Base-by-base conservation (phyloP, 2,329 filamentous ascomycete genomes). In the Herpomyces periplanetae region DNA sequence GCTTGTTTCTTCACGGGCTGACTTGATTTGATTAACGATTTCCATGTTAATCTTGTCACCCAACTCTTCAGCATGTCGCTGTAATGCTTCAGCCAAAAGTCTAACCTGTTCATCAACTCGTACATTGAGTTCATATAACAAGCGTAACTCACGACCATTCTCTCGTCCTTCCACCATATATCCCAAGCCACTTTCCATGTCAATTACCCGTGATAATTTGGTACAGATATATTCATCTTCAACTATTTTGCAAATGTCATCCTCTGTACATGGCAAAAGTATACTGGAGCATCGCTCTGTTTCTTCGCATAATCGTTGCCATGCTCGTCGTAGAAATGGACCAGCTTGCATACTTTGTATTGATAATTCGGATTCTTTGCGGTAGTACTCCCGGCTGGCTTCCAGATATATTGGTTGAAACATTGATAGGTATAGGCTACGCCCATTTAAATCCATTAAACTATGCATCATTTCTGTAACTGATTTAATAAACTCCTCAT, bases 121-220 rank as follows among this genome's bases (percentile, higher is more conserved):
- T 5, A 51, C 43, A 21, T 85, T 62, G 2, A 91, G 49, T 8
- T 57, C 48, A 35, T 80, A 91, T 3, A 91, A 44, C 19, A 71
- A 58, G n/a, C 48, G 45, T 5, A 96, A 44, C 29, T 85, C 71
- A 26, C 62, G 56, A 36, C 88, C 64, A 29, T 87, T 73, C 35
- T 87, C 66, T n/a, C n/a, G n/a, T n/a, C n/a, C n/a, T n/a, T n/a
- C n/a, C 19, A 91, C 57, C 75, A 96, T 91, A 32, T 58, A 58
- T 26, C 52, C 57, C 16, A 88, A 49, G 1, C 80, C 80, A 25
- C 62, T 87, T 29, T 88, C 69, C 38, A 88, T 56, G 18, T 59
- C 55, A 24, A 91, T 49, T 20, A 96, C 62, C 8, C 84, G 69
- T 10, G 53, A 44, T 22, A 91, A 52, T 27, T 80, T 65, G 17